Evolutionary conservation across 768 basidiomycete species (phyloP).

Genomic region (Omphalotus guepiniiformis): DNA sequence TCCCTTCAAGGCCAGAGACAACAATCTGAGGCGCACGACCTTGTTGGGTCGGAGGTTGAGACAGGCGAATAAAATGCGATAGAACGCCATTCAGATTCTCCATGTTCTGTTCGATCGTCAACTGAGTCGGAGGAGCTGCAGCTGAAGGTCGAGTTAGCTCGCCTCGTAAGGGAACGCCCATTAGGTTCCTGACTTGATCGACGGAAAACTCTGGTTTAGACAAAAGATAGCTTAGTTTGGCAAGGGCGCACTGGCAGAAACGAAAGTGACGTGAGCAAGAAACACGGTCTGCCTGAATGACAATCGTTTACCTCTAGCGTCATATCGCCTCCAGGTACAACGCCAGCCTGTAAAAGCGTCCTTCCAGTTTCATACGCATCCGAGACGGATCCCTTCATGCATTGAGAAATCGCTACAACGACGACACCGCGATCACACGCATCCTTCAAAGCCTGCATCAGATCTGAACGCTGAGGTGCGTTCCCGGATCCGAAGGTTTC

Average conservation of each 20-base stretch:
- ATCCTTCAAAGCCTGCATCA: slow-evolving; percentile 71
- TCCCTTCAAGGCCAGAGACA: slow-evolving; percentile 29
- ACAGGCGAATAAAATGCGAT: slow-evolving; percentile 64
- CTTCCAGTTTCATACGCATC: slow-evolving; percentile 80
- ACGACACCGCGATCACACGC: slow-evolving; percentile 82
- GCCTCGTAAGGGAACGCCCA: slow-evolving; percentile 78
- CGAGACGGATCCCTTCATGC: slow-evolving; percentile 80
- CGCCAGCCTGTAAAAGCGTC: slow-evolving; percentile 64
- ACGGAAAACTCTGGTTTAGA: slow-evolving; percentile 76
- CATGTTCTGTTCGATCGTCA: slow-evolving; percentile 43
- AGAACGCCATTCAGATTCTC: slow-evolving; percentile 64
- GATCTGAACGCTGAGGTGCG: slow-evolving; percentile 76
- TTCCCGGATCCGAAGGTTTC: slow-evolving; percentile 95
- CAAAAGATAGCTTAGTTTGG: slow-evolving; percentile 86
- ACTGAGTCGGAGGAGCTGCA: slow-evolving; percentile 38
- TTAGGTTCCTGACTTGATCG: slow-evolving; percentile 67
- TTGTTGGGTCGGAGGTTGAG: slow-evolving; percentile 29
- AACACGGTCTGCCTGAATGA: background rate
- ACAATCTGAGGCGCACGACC: slow-evolving; percentile 28
- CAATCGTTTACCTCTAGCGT: slow-evolving; percentile 84
- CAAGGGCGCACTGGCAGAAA: slow-evolving; percentile 70
- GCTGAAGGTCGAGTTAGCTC: slow-evolving; percentile 67
- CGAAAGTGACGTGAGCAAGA: no score
- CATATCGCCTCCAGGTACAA: slow-evolving; percentile 88
- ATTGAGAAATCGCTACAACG: slow-evolving; percentile 91